A percentile compares a stretch with the other conserved stretches of the same genome.
These are phyloP conservation scores for Prunus armeniaca DNA, from an alignment of 306 rosid species.

Conservation along the genomic window DNA sequence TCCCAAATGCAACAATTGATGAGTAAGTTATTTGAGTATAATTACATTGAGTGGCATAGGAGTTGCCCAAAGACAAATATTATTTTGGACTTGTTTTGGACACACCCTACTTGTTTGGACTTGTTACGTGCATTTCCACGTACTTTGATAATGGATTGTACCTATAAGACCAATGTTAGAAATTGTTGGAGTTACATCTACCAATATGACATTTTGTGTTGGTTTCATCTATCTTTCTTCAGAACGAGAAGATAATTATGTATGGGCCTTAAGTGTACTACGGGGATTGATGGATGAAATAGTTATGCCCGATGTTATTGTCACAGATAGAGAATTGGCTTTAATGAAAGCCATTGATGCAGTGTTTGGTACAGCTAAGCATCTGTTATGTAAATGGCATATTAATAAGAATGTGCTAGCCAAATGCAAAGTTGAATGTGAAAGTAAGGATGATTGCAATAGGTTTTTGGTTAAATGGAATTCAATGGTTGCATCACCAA, in stretches of 20 bases:
- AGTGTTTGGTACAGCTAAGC: not conserved
- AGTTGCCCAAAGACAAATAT: not conserved
- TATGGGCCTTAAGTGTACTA: not conserved
- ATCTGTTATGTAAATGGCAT: not conserved
- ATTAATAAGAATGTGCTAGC: not conserved
- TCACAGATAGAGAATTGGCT: not conserved
- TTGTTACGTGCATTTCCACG: not conserved
- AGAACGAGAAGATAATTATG: not conserved
- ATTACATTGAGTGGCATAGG: not conserved
- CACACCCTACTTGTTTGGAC: too few relatives aligned
- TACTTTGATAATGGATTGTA: not conserved
- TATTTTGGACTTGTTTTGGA: not conserved
- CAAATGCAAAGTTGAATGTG: not conserved
- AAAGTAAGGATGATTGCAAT: not conserved
- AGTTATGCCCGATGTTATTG: not conserved
- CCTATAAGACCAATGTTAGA: not conserved
- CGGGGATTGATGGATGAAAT: not conserved
- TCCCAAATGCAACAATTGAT: not conserved
- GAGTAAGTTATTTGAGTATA: not conserved
- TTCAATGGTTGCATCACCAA: not conserved
- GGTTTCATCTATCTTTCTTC: not conserved
- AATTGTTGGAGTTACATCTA: not conserved
- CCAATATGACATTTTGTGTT: not conserved
- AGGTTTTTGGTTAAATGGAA: not conserved
- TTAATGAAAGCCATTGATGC: not conserved